phyloP scores from a whole-genome alignment of 1,284 basidiomycete genomes.

The Prillingera fragicola region DNA sequence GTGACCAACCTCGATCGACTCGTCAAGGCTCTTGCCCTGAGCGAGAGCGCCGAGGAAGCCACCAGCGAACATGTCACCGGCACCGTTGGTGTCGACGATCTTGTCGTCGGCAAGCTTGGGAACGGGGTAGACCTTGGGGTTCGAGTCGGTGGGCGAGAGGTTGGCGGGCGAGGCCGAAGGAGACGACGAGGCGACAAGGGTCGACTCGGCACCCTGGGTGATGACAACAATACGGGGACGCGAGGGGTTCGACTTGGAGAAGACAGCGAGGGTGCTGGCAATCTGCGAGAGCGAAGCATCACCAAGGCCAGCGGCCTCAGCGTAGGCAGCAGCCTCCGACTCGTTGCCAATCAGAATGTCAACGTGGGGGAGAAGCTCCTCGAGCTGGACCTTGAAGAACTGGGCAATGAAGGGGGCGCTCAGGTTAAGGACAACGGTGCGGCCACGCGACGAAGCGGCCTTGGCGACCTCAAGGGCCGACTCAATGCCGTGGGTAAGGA shows the following conservation, averaged over 20 bases:
- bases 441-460: slow-evolving; percentile 69
- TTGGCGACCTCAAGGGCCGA: slow-evolving; percentile 71
- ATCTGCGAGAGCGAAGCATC: slow-evolving; percentile 61
- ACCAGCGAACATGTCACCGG: slow-evolving; percentile 99
- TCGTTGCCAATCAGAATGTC: slow-evolving; percentile 94
- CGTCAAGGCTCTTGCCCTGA: slow-evolving; percentile 70
- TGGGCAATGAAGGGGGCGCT: slow-evolving; percentile 96
- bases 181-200: slow-evolving; percentile 66
- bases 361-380: slow-evolving; percentile 70
- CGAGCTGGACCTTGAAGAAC: slow-evolving; percentile 81
- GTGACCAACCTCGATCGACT: slow-evolving; percentile 75
- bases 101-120: slow-evolving; percentile 58
- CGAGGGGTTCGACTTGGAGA: slow-evolving; percentile 60
- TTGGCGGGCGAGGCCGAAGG: slow-evolving; percentile 52
- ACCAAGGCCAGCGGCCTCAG: slow-evolving; percentile 56
- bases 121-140: slow-evolving; percentile 60
- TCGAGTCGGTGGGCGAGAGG: slow-evolving; percentile 39
- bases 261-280: slow-evolving; percentile 65
- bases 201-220: slow-evolving; percentile 81
- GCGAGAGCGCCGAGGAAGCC: slow-evolving; percentile 87
- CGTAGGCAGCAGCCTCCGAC: slow-evolving; percentile 85
- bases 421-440: slow-evolving; percentile 86
- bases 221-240: slow-evolving; percentile 80
- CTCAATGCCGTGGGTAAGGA: slow-evolving; percentile 87
- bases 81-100: slow-evolving; percentile 97